phyloP scores from a whole-genome alignment of 441 rosid genomes.

The Croton setiger region DNA sequence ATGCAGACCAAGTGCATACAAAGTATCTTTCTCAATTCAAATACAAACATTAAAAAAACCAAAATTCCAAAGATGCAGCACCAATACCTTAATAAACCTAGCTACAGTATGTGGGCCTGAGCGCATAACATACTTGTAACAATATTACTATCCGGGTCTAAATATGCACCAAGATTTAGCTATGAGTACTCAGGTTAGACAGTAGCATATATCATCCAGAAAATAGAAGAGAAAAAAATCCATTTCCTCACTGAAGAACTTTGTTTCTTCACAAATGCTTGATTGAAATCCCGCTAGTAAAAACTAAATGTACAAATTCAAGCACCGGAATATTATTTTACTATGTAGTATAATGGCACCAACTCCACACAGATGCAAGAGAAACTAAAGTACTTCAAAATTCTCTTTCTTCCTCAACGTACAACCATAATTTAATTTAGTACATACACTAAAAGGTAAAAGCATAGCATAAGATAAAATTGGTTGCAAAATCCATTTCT shows the following conservation, averaged over 20 bases:
- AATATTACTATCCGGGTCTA: background rate
- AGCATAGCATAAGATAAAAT: background rate
- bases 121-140: background rate
- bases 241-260: background rate
- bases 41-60: background rate
- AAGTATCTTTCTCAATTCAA: background rate
- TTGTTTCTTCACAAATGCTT: background rate
- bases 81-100: slow-evolving; percentile 1
- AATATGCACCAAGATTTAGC: background rate
- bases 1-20: background rate
- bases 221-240: background rate
- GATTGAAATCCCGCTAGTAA: background rate
- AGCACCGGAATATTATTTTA: background rate
- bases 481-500: background rate
- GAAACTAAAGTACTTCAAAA: background rate
- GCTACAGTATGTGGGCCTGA: background rate
- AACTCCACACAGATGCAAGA: background rate
- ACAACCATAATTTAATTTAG: background rate
- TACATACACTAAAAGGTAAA: background rate
- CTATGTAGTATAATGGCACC: background rate
- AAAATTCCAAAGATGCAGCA: background rate
- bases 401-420: background rate
- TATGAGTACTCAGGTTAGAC: background rate
- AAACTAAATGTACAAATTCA: background rate
- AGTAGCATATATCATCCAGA: background rate